A percentile compares a stretch with the other conserved stretches of the same genome.
Conservation (phyloP, 208 protist genomes). For the Leishmania martiniquensis region DNA sequence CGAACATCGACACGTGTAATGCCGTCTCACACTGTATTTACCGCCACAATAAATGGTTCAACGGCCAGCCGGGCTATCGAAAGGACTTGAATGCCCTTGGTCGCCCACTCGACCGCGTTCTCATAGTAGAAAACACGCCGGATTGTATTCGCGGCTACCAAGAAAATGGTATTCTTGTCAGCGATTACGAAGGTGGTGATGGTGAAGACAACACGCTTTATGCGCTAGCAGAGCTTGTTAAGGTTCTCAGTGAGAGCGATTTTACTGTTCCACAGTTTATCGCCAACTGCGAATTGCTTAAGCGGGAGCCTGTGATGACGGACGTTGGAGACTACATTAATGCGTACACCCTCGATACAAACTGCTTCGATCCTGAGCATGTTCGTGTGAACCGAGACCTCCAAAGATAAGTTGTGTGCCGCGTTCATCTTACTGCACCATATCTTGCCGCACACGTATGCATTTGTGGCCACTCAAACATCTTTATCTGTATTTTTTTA, state of each 20-base stretch:
- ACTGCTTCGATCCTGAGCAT: constrained; percentile 79
- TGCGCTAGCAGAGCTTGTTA: constrained; percentile 81
- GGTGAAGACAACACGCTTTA: constrained; percentile 87
- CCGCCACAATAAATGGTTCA: constrained; percentile 95
- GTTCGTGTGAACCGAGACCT: constrained; percentile 88
- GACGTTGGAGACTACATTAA: constrained; percentile 92
- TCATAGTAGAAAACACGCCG: constrained; percentile 94
- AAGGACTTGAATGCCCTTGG: constrained; percentile 91
- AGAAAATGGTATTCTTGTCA: constrained; percentile 92
- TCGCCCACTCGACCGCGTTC: constrained; percentile 82
- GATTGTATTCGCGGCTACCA: constrained; percentile 93
- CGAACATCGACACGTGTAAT: constrained; percentile 89
- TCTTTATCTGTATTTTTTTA: constrained; percentile 3
- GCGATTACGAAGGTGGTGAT: constrained; percentile 93
- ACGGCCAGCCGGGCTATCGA: constrained; percentile 89
- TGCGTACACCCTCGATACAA: constrained; percentile 85
- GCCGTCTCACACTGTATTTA: constrained; percentile 93
- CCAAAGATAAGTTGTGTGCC: constrained; percentile 13
- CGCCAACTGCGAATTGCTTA: constrained; percentile 70
- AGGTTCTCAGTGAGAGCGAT: constrained; percentile 70
- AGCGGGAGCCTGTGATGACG: constrained; percentile 79
- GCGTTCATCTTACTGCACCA: constrained; percentile 17
- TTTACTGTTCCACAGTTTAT: constrained; percentile 92
- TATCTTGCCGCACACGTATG: not conserved
- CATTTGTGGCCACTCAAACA: not conserved